Base-by-base conservation (phyloP, 371 early-diverging fungal species). In the Polyrhizophydium stewartii region DNA sequence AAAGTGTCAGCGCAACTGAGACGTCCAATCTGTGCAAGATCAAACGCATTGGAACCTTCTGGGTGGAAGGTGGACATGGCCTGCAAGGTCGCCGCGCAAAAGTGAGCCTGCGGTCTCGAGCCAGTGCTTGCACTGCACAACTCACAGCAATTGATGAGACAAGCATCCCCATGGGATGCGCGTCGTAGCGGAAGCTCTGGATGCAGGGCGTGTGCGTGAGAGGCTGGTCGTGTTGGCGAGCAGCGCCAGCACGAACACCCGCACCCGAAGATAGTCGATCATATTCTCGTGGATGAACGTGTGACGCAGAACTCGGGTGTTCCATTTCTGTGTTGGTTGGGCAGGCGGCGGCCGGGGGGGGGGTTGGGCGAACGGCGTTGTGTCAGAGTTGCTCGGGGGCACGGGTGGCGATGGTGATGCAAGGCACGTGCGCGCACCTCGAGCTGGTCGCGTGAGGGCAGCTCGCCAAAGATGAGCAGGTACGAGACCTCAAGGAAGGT, bases 91-190 rank as follows among this genome's bases (percentile, higher is more conserved):
- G 47, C 55, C 5, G 13, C n/a, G 13, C 9, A 13, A 19, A 43
- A 28, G 21, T 16, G 0, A 32, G 43, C 24, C 45, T 25, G 13
- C 21, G 19, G 9, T 31, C 16, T 35, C 10, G 27, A 49, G 30
- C 21, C n/a, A 50, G 13, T 30, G 28, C 21, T 22, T 17, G 32
- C 43, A 2, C 21, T 24, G 50, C 9, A 49, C n/a, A n/a, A 16
- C 41, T 12, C 45, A 61, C 61, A 22, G 81, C 59, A 19, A 84
- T 46, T 25, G 77, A 66, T 27, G 69, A 73, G 0, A 77, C 71
- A 33, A 79, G 75, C 81, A 82, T 77, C 49, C 84, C 83, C 85
- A 85, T 86, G 32, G 87, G 87, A 64, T 87, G 87, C 12, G 87
- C 85, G 60, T 84, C 84, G 62, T 85, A 84, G 2, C 73, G 67